phyloP scores from a whole-genome alignment of 2,329 filamentous ascomycete genomes.

The Plectosphaerella cucumerina region DNA sequence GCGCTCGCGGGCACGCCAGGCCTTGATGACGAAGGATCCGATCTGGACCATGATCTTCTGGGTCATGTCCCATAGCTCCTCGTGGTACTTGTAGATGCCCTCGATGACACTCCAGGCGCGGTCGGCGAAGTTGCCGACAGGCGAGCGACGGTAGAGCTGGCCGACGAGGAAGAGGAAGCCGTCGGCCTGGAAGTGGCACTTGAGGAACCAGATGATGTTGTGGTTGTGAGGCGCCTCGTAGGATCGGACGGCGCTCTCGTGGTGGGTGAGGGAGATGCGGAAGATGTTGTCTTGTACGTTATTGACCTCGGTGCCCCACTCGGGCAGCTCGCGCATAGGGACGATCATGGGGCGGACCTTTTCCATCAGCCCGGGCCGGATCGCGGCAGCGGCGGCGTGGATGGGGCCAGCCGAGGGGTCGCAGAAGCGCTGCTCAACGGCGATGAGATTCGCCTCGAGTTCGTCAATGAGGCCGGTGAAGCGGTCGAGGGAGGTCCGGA shows the following conservation, averaged over 20 bases:
- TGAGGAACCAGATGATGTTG: constrained; percentile 53
- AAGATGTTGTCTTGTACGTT: constrained; percentile 50
- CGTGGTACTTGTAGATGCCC: constrained; percentile 41
- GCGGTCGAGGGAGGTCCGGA: constrained; percentile 33
- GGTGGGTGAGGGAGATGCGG: constrained; percentile 44
- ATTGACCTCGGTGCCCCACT: constrained; percentile 46
- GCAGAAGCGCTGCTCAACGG: constrained; percentile 44
- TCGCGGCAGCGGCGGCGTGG: constrained; percentile 44
- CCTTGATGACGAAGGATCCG: constrained; percentile 44
- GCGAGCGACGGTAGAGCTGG: constrained; percentile 43
- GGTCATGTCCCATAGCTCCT: constrained; percentile 45
- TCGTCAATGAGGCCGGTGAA: constrained; percentile 37
- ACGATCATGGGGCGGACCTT: constrained; percentile 45
- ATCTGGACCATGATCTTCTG: constrained; percentile 39
- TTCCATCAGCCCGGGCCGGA: constrained; percentile 42
- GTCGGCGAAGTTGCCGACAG: constrained; percentile 45
- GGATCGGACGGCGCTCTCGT: constrained; percentile 41
- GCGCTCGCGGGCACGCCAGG: constrained; percentile 48
- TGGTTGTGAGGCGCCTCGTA: constrained; percentile 37
- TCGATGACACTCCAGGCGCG: constrained; percentile 47
- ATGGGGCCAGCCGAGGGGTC: constrained; percentile 48
- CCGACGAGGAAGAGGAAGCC: constrained; percentile 52
- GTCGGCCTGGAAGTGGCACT: constrained; percentile 51
- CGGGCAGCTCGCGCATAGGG: constrained; percentile 41
- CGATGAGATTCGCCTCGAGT: constrained; percentile 37